Evolutionary conservation across 2,329 filamentous ascomycete genomes (phyloP).

Genomic region (Fusarium mexicanum): DNA sequence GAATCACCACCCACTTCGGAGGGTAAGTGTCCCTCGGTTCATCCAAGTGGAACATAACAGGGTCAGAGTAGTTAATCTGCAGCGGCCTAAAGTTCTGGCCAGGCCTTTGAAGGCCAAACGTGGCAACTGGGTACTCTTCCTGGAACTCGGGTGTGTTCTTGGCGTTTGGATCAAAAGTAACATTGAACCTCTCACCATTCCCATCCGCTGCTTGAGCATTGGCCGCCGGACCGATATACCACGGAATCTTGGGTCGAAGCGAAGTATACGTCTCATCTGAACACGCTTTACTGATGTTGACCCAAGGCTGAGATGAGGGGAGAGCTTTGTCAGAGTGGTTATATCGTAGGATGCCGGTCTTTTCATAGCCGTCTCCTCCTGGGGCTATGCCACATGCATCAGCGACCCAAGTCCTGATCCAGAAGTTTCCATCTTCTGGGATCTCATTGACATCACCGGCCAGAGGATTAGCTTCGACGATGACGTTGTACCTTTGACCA

Average conservation of each 20-base stretch:
- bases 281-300: slow-evolving; percentile 13
- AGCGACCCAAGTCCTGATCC: slow-evolving; percentile 34
- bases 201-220: slow-evolving; percentile 3
- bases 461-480: slow-evolving; percentile 27
- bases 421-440: slow-evolving; percentile 33
- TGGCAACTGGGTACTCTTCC: slow-evolving; percentile 19
- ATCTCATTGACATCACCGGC: slow-evolving; percentile 12
- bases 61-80: slow-evolving; percentile 32
- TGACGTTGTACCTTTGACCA: slow-evolving; percentile 35
- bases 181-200: slow-evolving; percentile 28
- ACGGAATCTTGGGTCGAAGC: slow-evolving; percentile 30
- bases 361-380: slow-evolving; percentile 20
- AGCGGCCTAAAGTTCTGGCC: slow-evolving; percentile 15
- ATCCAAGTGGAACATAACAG: slow-evolving; percentile 23
- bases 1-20: slow-evolving; percentile 32
- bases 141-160: not conserved
- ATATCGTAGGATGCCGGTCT: slow-evolving; percentile 30
- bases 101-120: slow-evolving; percentile 21
- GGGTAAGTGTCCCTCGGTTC: not conserved
- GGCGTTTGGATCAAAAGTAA: slow-evolving; percentile 6
- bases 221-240: slow-evolving; percentile 32
- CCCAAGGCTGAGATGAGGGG: slow-evolving; percentile 10
- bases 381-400: not conserved
- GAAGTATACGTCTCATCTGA: slow-evolving; percentile 32
- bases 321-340: not conserved